Conservation (phyloP, 345 rosid species). For the Euphorbia tirucalli region DNA sequence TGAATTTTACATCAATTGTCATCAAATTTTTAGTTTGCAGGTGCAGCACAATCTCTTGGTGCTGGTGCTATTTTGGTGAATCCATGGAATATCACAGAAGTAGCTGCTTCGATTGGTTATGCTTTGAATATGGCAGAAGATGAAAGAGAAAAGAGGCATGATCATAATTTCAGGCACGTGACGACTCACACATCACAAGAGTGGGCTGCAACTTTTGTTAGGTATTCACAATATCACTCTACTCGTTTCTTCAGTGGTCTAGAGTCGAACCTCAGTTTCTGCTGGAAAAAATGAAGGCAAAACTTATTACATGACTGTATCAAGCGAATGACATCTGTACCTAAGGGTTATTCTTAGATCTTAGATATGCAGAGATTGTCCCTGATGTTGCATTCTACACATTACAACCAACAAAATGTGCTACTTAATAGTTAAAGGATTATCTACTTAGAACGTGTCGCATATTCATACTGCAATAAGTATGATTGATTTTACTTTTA, state of each 20-base stretch:
- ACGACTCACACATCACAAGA: conserved; percentile 64
- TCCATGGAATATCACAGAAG: conserved; percentile 61
- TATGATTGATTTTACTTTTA: background rate
- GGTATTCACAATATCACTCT: conserved; percentile 29
- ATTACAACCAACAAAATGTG: background rate
- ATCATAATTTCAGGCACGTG: conserved; percentile 56
- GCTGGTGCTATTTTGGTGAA: conserved; percentile 61
- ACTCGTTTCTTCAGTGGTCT: background rate
- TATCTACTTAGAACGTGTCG: background rate
- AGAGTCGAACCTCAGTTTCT: background rate
- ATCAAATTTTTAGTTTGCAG: conserved; percentile 50
- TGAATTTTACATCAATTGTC: background rate
- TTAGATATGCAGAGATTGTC: background rate
- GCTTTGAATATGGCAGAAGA: conserved; percentile 56
- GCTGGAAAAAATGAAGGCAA: background rate
- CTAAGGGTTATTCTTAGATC: background rate
- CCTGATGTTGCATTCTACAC: background rate
- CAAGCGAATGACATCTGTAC: background rate
- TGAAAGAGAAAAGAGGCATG: conserved; percentile 59
- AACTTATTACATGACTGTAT: background rate
- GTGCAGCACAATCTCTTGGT: conserved; percentile 67
- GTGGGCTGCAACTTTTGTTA: conserved; percentile 66
- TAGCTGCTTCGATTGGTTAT: conserved; percentile 51
- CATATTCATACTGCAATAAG: background rate
- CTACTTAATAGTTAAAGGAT: background rate